Conservation (phyloP, 495 filamentous ascomycete species). For the Talaromyces trachyspermus region DNA sequence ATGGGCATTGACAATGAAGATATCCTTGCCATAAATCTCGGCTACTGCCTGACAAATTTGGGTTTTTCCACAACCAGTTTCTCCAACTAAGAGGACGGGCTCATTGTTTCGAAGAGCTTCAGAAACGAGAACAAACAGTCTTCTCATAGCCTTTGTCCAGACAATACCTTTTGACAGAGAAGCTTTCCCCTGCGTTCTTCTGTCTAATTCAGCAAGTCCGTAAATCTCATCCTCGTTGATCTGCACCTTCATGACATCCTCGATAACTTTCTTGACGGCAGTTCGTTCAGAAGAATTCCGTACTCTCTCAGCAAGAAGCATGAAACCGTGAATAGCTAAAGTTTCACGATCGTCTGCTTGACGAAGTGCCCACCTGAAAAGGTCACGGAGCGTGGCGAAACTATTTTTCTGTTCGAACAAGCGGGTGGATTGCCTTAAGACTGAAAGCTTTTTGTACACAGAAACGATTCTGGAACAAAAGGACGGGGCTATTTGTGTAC, state of each 20-base stretch:
- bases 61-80: conserved; percentile 96
- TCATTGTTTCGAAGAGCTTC: conserved; percentile 85
- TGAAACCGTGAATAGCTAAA: conserved; percentile 86
- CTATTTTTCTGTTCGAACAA: conserved; percentile 96
- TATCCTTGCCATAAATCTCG: conserved; percentile 60
- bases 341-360: conserved; percentile 78
- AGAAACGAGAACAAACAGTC: conserved; percentile 78
- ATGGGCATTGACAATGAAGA: conserved; percentile 93
- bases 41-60: conserved; percentile 91
- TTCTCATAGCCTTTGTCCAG: conserved; percentile 92
- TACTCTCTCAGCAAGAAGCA: conserved; percentile 91
- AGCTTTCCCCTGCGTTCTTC: conserved; percentile 32
- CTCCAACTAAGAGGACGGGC: conserved; percentile 87
- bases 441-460: conserved; percentile 88
- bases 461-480: conserved; percentile 84
- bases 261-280: conserved; percentile 81
- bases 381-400: conserved; percentile 92
- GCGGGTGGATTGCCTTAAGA: conserved; percentile 77
- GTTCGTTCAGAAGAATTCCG: conserved; percentile 80
- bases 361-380: conserved; percentile 94
- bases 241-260: conserved; percentile 81
- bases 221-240: conserved; percentile 73
- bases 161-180: conserved; percentile 54
- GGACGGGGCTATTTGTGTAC: conserved; percentile 82
- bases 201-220: conserved; percentile 49